phyloP scores from a whole-genome alignment of 192 early-diverging fungal genomes.

The Backusella circina region DNA sequence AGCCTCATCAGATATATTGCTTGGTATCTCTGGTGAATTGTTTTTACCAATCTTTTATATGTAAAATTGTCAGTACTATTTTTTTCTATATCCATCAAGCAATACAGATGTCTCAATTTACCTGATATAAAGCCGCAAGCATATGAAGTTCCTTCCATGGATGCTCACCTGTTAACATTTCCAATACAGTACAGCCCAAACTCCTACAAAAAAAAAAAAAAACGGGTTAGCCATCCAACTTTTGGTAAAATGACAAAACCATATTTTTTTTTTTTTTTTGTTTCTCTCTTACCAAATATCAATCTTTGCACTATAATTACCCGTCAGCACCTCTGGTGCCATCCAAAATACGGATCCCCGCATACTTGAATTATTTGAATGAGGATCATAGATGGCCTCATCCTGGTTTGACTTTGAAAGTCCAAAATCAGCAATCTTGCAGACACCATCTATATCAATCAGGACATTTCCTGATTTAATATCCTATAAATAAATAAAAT shows the following conservation, averaged over 20 bases:
- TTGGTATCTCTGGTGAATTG: not conserved
- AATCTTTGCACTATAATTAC: constrained; percentile 83
- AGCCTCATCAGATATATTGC: not conserved
- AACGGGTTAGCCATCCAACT: too few species aligned
- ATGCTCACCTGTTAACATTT: constrained; percentile 89
- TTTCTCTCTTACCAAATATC: constrained; percentile 72
- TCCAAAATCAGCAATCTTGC: constrained; percentile 97
- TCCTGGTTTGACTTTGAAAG: constrained; percentile 72
- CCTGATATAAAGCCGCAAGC: constrained; percentile 47
- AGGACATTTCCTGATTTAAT: constrained; percentile 81
- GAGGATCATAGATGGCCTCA: not conserved
- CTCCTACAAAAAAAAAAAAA: constrained; percentile 12
- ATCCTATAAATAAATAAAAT: constrained; percentile 35
- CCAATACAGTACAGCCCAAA: constrained; percentile 83
- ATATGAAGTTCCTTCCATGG: constrained; percentile 55
- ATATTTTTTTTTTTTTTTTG: not conserved
- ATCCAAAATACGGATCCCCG: constrained; percentile 78
- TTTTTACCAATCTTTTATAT: not conserved
- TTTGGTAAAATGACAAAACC: too few species aligned
- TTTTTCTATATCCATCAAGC: not conserved
- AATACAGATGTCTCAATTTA: constrained; percentile 13
- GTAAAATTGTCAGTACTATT: not conserved
- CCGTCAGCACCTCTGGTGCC: constrained; percentile 91
- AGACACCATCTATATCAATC: constrained; percentile 74
- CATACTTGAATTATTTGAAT: constrained; percentile 22